Base-by-base conservation (phyloP, 495 filamentous ascomycete genomes). In the Aspergillus hancockii region DNA sequence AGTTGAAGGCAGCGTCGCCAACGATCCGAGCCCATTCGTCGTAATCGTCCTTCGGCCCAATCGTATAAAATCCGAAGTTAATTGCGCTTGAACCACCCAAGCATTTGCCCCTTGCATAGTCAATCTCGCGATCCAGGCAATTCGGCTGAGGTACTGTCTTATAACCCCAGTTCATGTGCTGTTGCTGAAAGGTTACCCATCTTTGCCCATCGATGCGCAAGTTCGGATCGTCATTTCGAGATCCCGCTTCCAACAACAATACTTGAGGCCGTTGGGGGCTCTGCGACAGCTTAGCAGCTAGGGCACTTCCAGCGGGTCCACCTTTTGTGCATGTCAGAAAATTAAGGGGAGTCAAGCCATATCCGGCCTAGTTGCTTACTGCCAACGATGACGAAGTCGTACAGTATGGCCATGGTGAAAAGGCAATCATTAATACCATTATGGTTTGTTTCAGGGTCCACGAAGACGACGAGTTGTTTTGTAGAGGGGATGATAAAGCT, bases 41-140 rank as follows among this genome's bases (percentile, higher is more conserved):
- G 61, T 85, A 89, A 62, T 90, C 87, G 51, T 81, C 80, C 8
- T 71, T 66, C 7, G 84, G 75, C 5, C 88, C 88, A 12, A 81
- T 59, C 13, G 75, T 81, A 56, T 75, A 89, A 13, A 83, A 70
- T 18, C 79, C 80, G 50, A 88, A 88, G 68, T 90, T 90, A 55
- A 89, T 82, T 12, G 81, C 81, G 34, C 73, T 84, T 21, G 78
- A 78, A 0, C 87, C 88, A 2, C 86, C 86, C 0, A 90, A 71
- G 3, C 82, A 82, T 16, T 79, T 78, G 0, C 86, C 86, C 12
- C 85, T 78, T 14, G 78, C 79, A 55, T 85, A 84, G 61, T 84
- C 80, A 5, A 88, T 60, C 46, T 78, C 60, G 5, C 83, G 80
- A 14, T 71, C 72, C 22, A 70, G 71, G 49, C 81, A 79, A 58